Conservation (phyloP, 768 basidiomycete genomes). For the Macrocybe gigantea region DNA sequence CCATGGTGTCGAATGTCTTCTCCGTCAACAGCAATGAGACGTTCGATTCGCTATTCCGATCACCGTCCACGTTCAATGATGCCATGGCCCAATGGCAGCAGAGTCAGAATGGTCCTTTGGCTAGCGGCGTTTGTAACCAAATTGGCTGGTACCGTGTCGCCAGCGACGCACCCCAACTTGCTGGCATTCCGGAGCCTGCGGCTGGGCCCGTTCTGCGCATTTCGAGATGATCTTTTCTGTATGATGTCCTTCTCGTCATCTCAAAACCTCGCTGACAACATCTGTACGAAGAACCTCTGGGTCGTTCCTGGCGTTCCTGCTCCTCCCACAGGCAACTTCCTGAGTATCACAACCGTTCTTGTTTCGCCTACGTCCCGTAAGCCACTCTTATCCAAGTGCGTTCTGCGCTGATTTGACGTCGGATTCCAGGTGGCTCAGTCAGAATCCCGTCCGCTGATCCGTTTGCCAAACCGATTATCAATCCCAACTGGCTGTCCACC, state of each 20-base stretch:
- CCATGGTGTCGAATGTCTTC: constrained; percentile 4
- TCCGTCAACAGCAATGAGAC: constrained; percentile 4
- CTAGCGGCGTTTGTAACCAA: constrained; percentile 11
- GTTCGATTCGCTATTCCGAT: constrained; percentile 4
- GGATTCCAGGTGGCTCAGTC: constrained; percentile 5
- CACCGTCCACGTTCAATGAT: neutral
- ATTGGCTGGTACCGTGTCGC: constrained; percentile 24
- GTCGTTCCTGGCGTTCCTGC: constrained; percentile 5
- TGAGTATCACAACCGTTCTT: constrained; percentile 5
- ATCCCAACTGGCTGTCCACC: constrained; percentile 5
- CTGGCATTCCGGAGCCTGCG: constrained; percentile 25
- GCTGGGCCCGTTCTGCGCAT: constrained; percentile 29
- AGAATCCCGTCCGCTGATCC: constrained; percentile 4
- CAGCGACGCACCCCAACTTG: constrained; percentile 20
- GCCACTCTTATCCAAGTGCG: neutral
- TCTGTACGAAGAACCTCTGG: constrained; percentile 2
- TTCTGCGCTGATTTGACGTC: neutral
- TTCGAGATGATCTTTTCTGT: constrained; percentile 28
- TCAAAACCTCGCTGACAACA: neutral
- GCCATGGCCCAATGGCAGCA: constrained; percentile 9
- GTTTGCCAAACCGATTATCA: constrained; percentile 6
- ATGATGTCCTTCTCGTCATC: constrained; percentile 1
- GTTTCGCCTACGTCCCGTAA: constrained; percentile 6
- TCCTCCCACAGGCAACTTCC: constrained; percentile 7
- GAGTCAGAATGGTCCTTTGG: constrained; percentile 16